A percentile compares a stretch with the other conserved stretches of the same genome.
phyloP scores from a whole-genome alignment of 2,329 filamentous ascomycete species.

The Fonsecaea pedrosoi region DNA sequence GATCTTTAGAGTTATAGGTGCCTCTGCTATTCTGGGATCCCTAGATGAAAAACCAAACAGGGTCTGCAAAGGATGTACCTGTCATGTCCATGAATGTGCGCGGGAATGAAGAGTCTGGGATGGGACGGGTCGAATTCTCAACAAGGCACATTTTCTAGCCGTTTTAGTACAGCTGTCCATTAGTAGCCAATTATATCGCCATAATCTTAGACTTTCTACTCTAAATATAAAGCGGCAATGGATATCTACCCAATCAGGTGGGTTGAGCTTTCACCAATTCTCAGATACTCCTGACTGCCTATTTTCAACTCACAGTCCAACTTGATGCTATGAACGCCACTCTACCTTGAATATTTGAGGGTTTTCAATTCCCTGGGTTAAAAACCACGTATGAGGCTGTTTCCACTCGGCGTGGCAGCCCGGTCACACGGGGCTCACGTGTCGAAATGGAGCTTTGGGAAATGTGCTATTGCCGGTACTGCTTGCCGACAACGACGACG shows the following conservation, averaged over 20 bases:
- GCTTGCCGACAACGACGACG: background rate
- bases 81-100: background rate
- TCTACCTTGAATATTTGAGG: background rate
- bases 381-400: slow-evolving; percentile 17
- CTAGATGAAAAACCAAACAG: background rate
- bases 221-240: background rate
- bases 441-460: background rate
- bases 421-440: background rate
- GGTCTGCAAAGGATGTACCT: background rate
- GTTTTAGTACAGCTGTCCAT: background rate
- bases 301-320: background rate
- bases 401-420: background rate
- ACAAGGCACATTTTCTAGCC: background rate
- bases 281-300: background rate
- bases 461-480: background rate
- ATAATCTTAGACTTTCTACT: background rate
- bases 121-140: background rate
- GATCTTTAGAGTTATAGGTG: background rate
- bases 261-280: background rate
- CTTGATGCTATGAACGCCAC: background rate
- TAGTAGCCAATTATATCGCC: background rate
- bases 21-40: background rate
- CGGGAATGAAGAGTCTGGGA: background rate
- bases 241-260: background rate
- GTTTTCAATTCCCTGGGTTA: background rate